These are phyloP conservation scores for Venturia nashicola DNA, from an alignment of 2,329 filamentous ascomycete species.

Conservation along the genomic window DNA sequence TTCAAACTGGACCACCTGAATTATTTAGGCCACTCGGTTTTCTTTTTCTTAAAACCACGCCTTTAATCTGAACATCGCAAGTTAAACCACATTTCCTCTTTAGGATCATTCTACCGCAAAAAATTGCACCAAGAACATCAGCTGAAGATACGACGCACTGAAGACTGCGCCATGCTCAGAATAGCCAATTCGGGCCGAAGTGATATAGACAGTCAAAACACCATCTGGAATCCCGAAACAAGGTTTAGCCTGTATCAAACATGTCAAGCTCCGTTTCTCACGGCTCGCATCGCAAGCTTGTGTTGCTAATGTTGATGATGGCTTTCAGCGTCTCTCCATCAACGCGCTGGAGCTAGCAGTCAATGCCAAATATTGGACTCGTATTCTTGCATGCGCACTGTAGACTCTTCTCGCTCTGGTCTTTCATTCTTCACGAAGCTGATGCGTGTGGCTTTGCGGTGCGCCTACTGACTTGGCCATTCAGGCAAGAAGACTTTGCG, in stretches of 20 bases:
- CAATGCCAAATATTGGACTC: background rate
- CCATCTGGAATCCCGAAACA: background rate
- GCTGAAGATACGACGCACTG: background rate
- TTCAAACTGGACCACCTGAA: too few relatives aligned
- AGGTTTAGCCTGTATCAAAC: background rate
- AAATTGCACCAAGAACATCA: too few relatives aligned
- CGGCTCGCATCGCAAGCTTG: background rate
- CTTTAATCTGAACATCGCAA: too few relatives aligned
- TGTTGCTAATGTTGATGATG: background rate
- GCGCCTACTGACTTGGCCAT: background rate
- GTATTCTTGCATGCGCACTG: background rate
- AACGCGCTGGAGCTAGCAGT: background rate
- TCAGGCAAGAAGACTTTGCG: background rate
- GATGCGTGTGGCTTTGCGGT: background rate
- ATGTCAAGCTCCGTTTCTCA: background rate
- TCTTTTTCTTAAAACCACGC: too few relatives aligned
- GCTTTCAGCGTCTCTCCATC: background rate
- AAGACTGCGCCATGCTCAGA: background rate
- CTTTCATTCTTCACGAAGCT: background rate
- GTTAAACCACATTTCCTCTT: too few relatives aligned
- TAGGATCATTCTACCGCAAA: too few relatives aligned
- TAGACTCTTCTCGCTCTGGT: background rate
- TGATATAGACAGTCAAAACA: background rate
- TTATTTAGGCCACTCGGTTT: too few relatives aligned
- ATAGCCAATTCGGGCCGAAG: background rate